Conservation (phyloP, 805 yeast genomes). For the Schizosaccharomyces octosporus region DNA sequence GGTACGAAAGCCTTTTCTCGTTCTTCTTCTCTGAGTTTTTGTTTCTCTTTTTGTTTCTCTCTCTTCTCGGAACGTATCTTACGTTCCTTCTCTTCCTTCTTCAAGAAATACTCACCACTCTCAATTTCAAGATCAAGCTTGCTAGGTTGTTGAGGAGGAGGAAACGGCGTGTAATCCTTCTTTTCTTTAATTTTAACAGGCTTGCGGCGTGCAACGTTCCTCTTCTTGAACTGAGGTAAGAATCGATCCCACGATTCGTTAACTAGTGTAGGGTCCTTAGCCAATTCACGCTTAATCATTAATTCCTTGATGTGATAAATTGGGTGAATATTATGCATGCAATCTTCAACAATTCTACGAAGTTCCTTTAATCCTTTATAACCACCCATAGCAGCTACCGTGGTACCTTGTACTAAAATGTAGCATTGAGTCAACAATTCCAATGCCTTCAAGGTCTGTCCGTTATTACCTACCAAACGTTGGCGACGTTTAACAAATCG, state of each 20-base stretch:
- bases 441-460: constrained; percentile 84
- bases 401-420: constrained; percentile 87
- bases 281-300: constrained; percentile 88
- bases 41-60: constrained; percentile 49
- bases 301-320: constrained; percentile 88
- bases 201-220: constrained; percentile 82
- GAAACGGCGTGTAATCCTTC: constrained; percentile 93
- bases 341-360: constrained; percentile 86
- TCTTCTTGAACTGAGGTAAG: constrained; percentile 86
- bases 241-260: constrained; percentile 92
- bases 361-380: constrained; percentile 76
- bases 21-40: constrained; percentile 39
- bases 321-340: constrained; percentile 94
- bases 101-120: constrained; percentile 91
- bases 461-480: constrained; percentile 86
- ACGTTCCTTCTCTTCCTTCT: constrained; percentile 54
- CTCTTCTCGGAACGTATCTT: constrained; percentile 52
- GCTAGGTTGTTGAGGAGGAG: constrained; percentile 91
- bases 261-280: constrained; percentile 85
- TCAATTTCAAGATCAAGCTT: constrained; percentile 92
- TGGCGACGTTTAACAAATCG: constrained; percentile 88
- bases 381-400: constrained; percentile 93
- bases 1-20: constrained; percentile 61
- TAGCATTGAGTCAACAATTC: constrained; percentile 90
- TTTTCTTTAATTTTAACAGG: constrained; percentile 41